Base-by-base conservation (phyloP, 2,329 filamentous ascomycete genomes). In the Beauveria australis region DNA sequence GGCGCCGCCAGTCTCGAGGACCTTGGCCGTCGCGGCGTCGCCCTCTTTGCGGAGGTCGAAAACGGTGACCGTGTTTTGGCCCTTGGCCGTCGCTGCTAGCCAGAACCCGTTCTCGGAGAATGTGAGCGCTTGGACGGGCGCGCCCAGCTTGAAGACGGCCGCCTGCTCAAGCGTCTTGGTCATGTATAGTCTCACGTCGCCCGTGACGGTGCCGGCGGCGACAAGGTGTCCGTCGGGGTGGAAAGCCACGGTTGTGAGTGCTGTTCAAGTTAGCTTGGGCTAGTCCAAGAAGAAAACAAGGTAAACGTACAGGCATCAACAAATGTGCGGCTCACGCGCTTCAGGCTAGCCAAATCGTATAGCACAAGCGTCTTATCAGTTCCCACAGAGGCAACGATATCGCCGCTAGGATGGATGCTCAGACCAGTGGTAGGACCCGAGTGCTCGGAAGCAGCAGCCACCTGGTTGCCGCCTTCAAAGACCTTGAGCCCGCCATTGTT, bases 101-200 rank as follows among this genome's bases (percentile, higher is more conserved):
- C 92, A 97, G 68, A 90, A 96, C 26, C 94, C 94, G 67, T 99
- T 99, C 74, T 99, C 94, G 0, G 92, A 97, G 75, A 99, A 99
- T 62, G 83, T 81, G 46, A 99, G 77, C 12, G 86, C 84, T 67
- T 89, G 85, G 3, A 97, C 82, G 0, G 92, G 86, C 0, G 86
- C 85, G 8, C 82, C 84, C 1, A 88, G 75, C 22, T 75, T 78
- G 73, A 95, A 96, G 60, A 84, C 86, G 30, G 91, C 91, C 30
- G 91, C 90, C 65, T 86, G 82, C 63, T 87, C 83, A 43, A 92
- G 88, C 0, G 84, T 89, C 73, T 89, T 92, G 66, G 92, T 88
- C 74, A 96, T 89, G 75, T 89, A 97, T 58, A 99, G 83, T 72
- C 92, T 91, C 72, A 99, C 89, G 61, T 91, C 86, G 49, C 91